A percentile compares a stretch with the other conserved stretches of the same genome.
Conservation (phyloP, 1,139 yeast genomes). For the Kazachstania sp. region DNA sequence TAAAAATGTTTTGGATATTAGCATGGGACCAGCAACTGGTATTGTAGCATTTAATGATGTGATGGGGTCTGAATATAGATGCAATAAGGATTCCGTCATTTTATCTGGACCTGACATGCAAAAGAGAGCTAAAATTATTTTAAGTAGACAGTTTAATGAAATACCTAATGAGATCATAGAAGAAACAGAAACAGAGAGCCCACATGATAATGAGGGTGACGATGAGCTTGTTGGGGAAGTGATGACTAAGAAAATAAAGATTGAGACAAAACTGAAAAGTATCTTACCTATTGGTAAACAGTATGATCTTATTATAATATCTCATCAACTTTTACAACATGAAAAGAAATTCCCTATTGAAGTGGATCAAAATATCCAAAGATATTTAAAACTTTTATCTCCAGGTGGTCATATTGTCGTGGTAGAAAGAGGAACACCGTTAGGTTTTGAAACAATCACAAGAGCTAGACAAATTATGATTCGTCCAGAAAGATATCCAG, state of each 20-base stretch:
- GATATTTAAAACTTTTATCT: conserved; percentile 49
- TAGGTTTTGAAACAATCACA: conserved; percentile 82
- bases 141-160: conserved; percentile 63
- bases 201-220: conserved; percentile 18
- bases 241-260: conserved; percentile 45
- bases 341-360: conserved; percentile 58
- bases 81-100: conserved; percentile 66
- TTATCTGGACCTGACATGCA: conserved; percentile 71
- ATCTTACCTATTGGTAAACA: conserved; percentile 38
- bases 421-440: conserved; percentile 81
- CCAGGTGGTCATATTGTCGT: conserved; percentile 76
- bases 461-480: conserved; percentile 84
- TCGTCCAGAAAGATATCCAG: conserved; percentile 61
- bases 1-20: conserved; percentile 60
- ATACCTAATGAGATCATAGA: conserved; percentile 18
- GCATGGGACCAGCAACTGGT: conserved; percentile 92
- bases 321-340: conserved; percentile 64
- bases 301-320: conserved; percentile 80
- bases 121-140: conserved; percentile 64
- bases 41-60: conserved; percentile 80
- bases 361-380: conserved; percentile 61
- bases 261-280: conserved; percentile 46
- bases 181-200: conserved; percentile 5
- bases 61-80: conserved; percentile 55
- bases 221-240: conserved; percentile 46